phyloP scores from a whole-genome alignment of 768 basidiomycete species.

The Neoboletus magnificus region DNA sequence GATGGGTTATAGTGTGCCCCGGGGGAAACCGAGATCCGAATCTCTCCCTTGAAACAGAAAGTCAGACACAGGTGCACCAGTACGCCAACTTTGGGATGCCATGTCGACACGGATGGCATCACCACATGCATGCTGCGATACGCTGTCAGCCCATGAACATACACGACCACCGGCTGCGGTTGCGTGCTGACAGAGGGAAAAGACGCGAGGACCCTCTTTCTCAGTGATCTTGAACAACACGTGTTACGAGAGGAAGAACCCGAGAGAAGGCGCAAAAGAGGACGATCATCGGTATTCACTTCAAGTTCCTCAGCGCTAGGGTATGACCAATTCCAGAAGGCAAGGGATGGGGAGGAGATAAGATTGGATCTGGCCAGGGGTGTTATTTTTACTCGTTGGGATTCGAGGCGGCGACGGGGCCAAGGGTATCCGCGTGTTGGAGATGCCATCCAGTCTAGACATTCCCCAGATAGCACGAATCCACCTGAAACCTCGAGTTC shows the following conservation, averaged over 20 bases:
- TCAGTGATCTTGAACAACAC: conserved; percentile 17
- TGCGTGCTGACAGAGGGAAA: conserved; percentile 7
- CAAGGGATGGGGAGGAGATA: conserved; percentile 13
- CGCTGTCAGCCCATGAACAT: neutral
- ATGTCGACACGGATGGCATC: neutral
- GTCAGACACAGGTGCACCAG: neutral
- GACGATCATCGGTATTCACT: conserved; percentile 12
- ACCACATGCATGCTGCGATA: conserved; percentile 13
- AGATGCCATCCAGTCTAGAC: neutral
- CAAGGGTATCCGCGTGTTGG: conserved; percentile 16
- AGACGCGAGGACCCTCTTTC: conserved; percentile 15
- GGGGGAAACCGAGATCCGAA: conserved; percentile 18
- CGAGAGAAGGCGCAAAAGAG: conserved; percentile 2
- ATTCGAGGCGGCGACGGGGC: conserved; percentile 7
- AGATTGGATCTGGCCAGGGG: conserved; percentile 22
- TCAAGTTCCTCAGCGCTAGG: conserved; percentile 5
- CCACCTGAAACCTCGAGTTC: neutral
- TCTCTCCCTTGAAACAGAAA: neutral
- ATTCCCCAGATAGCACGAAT: neutral
- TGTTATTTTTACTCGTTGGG: conserved; percentile 3
- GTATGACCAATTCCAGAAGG: conserved; percentile 19
- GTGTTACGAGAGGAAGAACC: conserved; percentile 14
- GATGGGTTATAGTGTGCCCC: neutral
- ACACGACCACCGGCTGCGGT: neutral
- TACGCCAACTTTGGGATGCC: too few relatives aligned